Conservation (phyloP, 495 filamentous ascomycete genomes). For the Penicillium fimorum region DNA sequence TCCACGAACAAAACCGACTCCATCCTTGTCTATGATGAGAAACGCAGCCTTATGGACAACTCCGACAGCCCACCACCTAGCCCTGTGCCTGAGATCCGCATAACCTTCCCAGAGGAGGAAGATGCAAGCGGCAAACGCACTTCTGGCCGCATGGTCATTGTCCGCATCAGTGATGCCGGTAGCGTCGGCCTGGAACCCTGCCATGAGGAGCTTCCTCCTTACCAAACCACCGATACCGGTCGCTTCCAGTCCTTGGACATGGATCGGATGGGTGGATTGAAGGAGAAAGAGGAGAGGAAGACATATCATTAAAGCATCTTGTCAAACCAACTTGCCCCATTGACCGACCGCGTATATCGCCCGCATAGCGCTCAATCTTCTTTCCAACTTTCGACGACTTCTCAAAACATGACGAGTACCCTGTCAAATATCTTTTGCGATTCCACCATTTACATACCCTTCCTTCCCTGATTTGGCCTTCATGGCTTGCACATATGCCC, state of each 20-base stretch:
- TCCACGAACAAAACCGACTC: slow-evolving; percentile 60
- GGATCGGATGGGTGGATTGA: slow-evolving; percentile 89
- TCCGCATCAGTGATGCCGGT: slow-evolving; percentile 82
- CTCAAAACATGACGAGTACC: slow-evolving; percentile 40
- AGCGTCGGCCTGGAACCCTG: slow-evolving; percentile 82
- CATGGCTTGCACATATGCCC: slow-evolving; percentile 41
- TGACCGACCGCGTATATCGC: slow-evolving; percentile 12
- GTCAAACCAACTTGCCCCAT: slow-evolving; percentile 3
- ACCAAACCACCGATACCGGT: slow-evolving; percentile 69
- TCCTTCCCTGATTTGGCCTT: slow-evolving; percentile 20
- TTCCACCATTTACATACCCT: slow-evolving; percentile 27
- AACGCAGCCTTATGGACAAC: slow-evolving; percentile 68
- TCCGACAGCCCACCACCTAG: slow-evolving; percentile 73
- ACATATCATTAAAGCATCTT: slow-evolving; percentile 35
- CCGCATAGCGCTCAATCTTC: slow-evolving; percentile 9
- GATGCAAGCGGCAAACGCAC: slow-evolving; percentile 75
- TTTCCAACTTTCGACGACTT: slow-evolving; percentile 31
- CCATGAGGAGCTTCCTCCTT: slow-evolving; percentile 82
- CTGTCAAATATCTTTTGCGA: slow-evolving; percentile 30
- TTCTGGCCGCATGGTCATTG: slow-evolving; percentile 87
- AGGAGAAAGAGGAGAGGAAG: slow-evolving; percentile 68
- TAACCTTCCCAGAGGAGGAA: slow-evolving; percentile 97
- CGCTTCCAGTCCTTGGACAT: slow-evolving; percentile 91
- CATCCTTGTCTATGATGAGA: slow-evolving; percentile 71
- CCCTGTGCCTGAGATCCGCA: slow-evolving; percentile 94